These are phyloP conservation scores for Fraxinus platypoda DNA, from an alignment of 305 asterid species.

Conservation along the genomic window DNA sequence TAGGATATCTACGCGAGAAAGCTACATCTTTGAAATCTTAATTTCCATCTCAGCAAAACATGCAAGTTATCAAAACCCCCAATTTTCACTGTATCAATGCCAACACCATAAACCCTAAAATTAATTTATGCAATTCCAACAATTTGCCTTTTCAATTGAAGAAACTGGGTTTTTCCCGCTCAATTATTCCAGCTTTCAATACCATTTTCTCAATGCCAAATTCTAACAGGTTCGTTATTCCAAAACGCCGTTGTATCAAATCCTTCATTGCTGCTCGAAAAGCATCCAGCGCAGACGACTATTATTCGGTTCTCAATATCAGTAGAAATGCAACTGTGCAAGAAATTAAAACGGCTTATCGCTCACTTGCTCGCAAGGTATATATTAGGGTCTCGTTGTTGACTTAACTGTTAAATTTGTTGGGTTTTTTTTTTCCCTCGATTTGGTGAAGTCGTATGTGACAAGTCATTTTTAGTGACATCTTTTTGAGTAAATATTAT, in stretches of 20 bases:
- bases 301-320: constrained; percentile 74
- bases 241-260: constrained; percentile 45
- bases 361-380: constrained; percentile 94
- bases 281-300: constrained; percentile 54
- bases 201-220: constrained; percentile 15
- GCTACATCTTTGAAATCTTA: not conserved
- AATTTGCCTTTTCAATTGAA: constrained; percentile 23
- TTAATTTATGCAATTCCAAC: constrained; percentile 29
- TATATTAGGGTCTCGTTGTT: not conserved
- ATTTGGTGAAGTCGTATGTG: not conserved
- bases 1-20: no score
- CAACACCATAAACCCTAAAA: constrained; percentile 39
- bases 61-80: constrained; percentile 42
- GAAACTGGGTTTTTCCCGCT: constrained; percentile 27
- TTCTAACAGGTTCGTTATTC: constrained; percentile 16
- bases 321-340: constrained; percentile 70
- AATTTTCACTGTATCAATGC: constrained; percentile 22
- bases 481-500: not conserved
- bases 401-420: not conserved
- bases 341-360: constrained; percentile 83
- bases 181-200: constrained; percentile 28
- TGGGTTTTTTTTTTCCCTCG: not conserved
- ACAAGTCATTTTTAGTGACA: not conserved
- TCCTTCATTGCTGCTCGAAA: constrained; percentile 39
- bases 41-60: constrained; percentile 21